A percentile compares a stretch with the other conserved stretches of the same genome.
Conservation (phyloP, 129 eudicot species). For the Tagetes patula region DNA sequence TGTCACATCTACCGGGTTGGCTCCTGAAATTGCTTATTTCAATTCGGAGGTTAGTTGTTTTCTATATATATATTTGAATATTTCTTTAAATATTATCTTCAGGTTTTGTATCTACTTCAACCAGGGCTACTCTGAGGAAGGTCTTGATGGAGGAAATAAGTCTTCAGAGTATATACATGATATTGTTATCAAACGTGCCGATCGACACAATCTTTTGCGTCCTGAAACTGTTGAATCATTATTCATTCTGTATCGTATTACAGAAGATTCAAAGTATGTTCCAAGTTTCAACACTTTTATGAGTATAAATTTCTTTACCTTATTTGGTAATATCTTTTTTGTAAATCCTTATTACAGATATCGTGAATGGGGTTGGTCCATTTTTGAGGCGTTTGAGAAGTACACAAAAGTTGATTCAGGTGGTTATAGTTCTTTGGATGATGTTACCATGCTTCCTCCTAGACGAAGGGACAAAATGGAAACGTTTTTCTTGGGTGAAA, state of each 20-base stretch:
- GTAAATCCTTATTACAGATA: constrained; percentile 46
- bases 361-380: constrained; percentile 97
- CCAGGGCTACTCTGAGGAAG: constrained; percentile 67
- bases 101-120: constrained; percentile 18
- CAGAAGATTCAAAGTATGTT: constrained; percentile 86
- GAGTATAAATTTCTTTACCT: constrained; percentile 13
- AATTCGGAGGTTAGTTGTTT: constrained; percentile 60
- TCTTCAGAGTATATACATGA: constrained; percentile 66
- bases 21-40: constrained; percentile 93
- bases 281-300: constrained; percentile 20
- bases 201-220: constrained; percentile 94
- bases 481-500: constrained; percentile 92
- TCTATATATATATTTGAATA: neutral
- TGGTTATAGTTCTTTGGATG: constrained; percentile 87
- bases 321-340: neutral
- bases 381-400: constrained; percentile 93
- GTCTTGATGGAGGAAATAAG: constrained; percentile 89
- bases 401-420: constrained; percentile 84
- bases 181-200: constrained; percentile 81
- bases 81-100: neutral
- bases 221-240: constrained; percentile 96
- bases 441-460: constrained; percentile 89
- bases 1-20: constrained; percentile 93
- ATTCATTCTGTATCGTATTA: constrained; percentile 78
- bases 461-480: constrained; percentile 89